Percentiles rank a stretch among this genome's conserved stretches.
Conservation (phyloP, 2,329 filamentous ascomycete genomes). For the Diaporthe ampelina region DNA sequence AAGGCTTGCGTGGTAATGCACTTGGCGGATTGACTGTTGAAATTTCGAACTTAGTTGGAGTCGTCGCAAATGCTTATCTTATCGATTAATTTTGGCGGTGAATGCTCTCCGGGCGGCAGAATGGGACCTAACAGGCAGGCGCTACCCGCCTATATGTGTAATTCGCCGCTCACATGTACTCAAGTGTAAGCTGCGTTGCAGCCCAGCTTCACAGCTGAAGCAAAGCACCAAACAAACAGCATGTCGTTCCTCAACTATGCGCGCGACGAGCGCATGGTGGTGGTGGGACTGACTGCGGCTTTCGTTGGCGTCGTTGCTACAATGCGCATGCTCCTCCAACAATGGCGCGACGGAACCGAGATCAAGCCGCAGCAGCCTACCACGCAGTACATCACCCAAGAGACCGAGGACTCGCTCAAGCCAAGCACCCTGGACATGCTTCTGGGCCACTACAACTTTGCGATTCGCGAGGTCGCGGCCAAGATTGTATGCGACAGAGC, state of each 20-base stretch:
- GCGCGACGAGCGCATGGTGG: slow-evolving; percentile 67
- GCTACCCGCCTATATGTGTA: not conserved
- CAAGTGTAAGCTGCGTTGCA: slow-evolving; percentile 10
- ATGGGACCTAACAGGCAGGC: slow-evolving; percentile 16
- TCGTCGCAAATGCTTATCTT: slow-evolving; percentile 48
- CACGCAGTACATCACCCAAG: slow-evolving; percentile 80
- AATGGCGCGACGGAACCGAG: slow-evolving; percentile 74
- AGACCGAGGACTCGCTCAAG: slow-evolving; percentile 80
- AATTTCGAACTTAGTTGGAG: slow-evolving; percentile 12
- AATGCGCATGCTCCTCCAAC: slow-evolving; percentile 70
- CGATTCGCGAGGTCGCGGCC: slow-evolving; percentile 77
- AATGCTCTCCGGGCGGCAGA: slow-evolving; percentile 44
- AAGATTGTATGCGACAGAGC: slow-evolving; percentile 70
- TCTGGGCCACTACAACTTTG: slow-evolving; percentile 78
- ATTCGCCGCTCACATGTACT: not conserved
- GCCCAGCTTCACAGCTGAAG: slow-evolving; percentile 35
- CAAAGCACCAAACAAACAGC: slow-evolving; percentile 28
- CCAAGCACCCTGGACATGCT: slow-evolving; percentile 77
- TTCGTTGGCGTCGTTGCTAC: slow-evolving; percentile 70
- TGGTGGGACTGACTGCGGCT: slow-evolving; percentile 68
- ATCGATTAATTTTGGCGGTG: slow-evolving; percentile 49
- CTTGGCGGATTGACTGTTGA: not conserved
- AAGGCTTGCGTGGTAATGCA: slow-evolving; percentile 2
- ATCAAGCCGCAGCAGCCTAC: slow-evolving; percentile 76
- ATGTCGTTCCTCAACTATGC: slow-evolving; percentile 52